A percentile compares a stretch with the other conserved stretches of the same genome.
Conservation (phyloP, 2,329 filamentous ascomycete species). For the Fusarium begoniae region DNA sequence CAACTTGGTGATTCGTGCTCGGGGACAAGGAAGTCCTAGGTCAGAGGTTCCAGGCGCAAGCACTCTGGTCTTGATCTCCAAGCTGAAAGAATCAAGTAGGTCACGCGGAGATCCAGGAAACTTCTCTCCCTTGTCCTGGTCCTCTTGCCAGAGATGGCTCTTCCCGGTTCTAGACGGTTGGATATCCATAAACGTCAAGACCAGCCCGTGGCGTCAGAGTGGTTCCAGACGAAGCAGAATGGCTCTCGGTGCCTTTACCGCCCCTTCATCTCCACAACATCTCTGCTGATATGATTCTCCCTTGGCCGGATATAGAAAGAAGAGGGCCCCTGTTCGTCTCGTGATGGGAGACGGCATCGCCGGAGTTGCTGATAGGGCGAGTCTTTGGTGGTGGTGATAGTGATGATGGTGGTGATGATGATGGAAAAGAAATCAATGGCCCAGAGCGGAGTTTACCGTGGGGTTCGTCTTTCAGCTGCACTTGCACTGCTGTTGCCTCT, state of each 20-base stretch:
- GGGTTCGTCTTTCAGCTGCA: neutral
- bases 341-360: neutral
- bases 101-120: neutral
- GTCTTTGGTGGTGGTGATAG: neutral
- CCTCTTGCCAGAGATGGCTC: neutral
- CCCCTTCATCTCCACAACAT: constrained; percentile 13
- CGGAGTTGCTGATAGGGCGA: neutral
- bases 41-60: neutral
- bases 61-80: neutral
- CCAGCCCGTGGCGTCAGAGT: constrained; percentile 15
- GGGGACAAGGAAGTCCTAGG: neutral
- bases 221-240: neutral
- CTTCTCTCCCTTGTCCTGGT: neutral
- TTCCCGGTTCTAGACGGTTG: neutral
- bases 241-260: neutral
- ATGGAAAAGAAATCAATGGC: constrained; percentile 2
- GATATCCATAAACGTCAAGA: neutral
- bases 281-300: neutral
- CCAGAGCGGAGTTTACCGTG: neutral
- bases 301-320: constrained; percentile 21
- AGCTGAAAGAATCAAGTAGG: neutral
- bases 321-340: neutral
- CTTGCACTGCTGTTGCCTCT: neutral
- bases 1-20: neutral
- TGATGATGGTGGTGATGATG: neutral